Percentiles rank a stretch among this genome's conserved stretches.
phyloP scores from a whole-genome alignment of 169 alveolate genomes.

The Amoebophrya sp. region DNA sequence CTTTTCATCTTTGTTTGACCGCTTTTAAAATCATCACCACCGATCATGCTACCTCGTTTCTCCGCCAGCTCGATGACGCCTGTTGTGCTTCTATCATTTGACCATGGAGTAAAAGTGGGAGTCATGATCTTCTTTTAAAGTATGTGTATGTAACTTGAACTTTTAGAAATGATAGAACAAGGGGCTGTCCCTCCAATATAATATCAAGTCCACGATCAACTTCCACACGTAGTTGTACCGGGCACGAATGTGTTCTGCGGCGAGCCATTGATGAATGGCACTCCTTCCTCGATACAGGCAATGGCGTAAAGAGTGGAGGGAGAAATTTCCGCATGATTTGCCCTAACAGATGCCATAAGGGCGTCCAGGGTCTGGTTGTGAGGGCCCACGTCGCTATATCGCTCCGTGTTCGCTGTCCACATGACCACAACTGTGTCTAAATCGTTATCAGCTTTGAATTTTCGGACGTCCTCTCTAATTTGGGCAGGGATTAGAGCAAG shows the following conservation, averaged over 20 bases:
- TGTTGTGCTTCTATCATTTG: too few relatives aligned
- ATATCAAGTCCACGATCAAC: not conserved
- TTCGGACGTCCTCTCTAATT: constrained; percentile 66
- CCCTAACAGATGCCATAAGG: constrained; percentile 59
- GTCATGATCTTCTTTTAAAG: too few relatives aligned
- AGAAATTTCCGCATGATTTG: constrained; percentile 63
- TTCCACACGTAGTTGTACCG: not conserved
- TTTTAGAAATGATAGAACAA: not conserved
- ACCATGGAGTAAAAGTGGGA: too few relatives aligned
- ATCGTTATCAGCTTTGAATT: constrained; percentile 62
- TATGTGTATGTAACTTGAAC: too few relatives aligned
- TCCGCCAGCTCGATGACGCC: constrained; percentile 71
- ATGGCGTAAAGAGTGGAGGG: constrained; percentile 72
- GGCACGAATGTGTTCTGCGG: constrained; percentile 83
- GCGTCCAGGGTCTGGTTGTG: constrained; percentile 67
- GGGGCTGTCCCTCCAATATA: not conserved
- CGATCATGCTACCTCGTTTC: constrained; percentile 64
- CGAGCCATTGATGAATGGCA: constrained; percentile 76
- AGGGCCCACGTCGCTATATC: constrained; percentile 61
- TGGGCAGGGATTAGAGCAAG: too few relatives aligned
- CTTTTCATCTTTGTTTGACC: constrained; percentile 82
- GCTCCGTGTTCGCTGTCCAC: constrained; percentile 86
- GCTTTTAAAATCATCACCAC: constrained; percentile 82
- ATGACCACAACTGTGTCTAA: constrained; percentile 72
- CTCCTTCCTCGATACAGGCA: constrained; percentile 74